Evolutionary conservation across 345 rosid genomes (phyloP).

Genomic region (Brassica nigra): DNA sequence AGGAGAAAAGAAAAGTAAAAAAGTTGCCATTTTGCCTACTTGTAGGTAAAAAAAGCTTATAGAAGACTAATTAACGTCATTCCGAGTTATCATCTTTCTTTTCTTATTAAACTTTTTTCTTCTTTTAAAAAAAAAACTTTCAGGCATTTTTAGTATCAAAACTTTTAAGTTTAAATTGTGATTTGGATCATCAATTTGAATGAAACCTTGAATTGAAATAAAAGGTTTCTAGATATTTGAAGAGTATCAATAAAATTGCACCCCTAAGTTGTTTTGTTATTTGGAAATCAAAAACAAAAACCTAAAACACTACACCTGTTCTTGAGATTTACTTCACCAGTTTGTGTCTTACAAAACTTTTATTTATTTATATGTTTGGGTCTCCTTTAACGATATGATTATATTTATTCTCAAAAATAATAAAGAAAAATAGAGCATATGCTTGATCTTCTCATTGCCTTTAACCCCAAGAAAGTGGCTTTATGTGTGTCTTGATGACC

Average conservation of each 20-base stretch:
- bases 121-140: not conserved
- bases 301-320: not conserved
- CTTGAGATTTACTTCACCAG: not conserved
- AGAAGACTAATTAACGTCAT: not conserved
- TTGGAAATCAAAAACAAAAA: not conserved
- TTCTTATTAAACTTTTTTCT: not conserved
- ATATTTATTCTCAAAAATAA: not conserved
- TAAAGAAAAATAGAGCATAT: slow-evolving; percentile 30
- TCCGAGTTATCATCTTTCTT: not conserved
- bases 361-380: not conserved
- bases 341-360: slow-evolving; percentile 8
- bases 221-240: not conserved
- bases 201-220: not conserved
- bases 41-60: slow-evolving; percentile 28
- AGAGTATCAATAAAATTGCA: not conserved
- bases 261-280: not conserved
- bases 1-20: slow-evolving; percentile 4
- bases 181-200: not conserved
- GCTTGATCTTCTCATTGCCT: slow-evolving; percentile 22
- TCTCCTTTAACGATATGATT: slow-evolving; percentile 17
- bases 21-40: slow-evolving; percentile 24
- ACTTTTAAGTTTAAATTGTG: not conserved
- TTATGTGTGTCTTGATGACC: slow-evolving; percentile 39
- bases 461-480: slow-evolving; percentile 32
- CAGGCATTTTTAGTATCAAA: not conserved